Evolutionary conservation across 345 rosid species (phyloP).

Genomic region (Boechera retrofracta): DNA sequence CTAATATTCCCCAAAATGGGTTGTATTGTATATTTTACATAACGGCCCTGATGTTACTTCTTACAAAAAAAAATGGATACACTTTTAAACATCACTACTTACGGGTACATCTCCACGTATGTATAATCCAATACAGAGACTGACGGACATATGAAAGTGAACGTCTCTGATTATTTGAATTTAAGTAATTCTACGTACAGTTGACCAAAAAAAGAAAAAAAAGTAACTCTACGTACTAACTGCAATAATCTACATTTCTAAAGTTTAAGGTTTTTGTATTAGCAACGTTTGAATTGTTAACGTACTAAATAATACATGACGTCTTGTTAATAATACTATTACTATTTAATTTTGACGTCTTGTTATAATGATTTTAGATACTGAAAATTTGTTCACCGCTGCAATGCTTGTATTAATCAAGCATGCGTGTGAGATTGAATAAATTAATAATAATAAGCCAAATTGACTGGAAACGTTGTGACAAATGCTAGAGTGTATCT

Average conservation of each 20-base stretch:
- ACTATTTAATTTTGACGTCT: neutral
- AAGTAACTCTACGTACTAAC: too few relatives aligned
- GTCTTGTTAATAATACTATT: too few relatives aligned
- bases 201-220: too few relatives aligned
- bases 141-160: neutral
- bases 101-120: neutral
- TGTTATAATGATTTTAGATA: neutral
- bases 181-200: too few relatives aligned
- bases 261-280: neutral
- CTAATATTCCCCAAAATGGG: neutral
- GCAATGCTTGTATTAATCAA: conserved; percentile 22
- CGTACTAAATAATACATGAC: neutral
- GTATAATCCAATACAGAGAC: neutral
- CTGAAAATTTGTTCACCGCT: neutral
- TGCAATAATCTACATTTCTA: too few relatives aligned
- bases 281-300: neutral
- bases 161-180: too few relatives aligned
- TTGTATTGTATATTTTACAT: neutral
- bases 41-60: neutral
- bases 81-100: neutral
- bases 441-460: conserved; percentile 15
- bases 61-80: neutral
- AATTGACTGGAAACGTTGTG: conserved; percentile 27
- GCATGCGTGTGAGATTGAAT: conserved; percentile 39
- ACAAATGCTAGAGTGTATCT: conserved; percentile 26